These are phyloP conservation scores for Daldinia loculata DNA, from an alignment of 495 filamentous ascomycete genomes.

Conservation along the genomic window DNA sequence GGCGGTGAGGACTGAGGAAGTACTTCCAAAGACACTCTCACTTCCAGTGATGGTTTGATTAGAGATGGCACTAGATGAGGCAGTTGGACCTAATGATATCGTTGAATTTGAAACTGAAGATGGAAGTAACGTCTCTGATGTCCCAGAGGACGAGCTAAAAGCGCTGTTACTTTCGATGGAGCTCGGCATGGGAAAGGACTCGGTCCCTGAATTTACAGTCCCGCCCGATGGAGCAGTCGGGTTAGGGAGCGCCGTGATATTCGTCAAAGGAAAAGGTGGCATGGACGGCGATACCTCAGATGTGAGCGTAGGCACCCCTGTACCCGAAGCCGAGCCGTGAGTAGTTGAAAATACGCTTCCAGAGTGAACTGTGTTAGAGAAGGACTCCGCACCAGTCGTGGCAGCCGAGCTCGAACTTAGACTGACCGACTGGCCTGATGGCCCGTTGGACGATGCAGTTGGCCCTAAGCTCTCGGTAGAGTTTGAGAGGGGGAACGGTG, in stretches of 20 bases:
- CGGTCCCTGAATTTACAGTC: constrained; percentile 6
- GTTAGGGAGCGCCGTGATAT: constrained; percentile 32
- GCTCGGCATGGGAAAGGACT: not conserved
- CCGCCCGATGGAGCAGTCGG: constrained; percentile 28
- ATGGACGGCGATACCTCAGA: constrained; percentile 1
- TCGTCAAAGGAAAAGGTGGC: constrained; percentile 42
- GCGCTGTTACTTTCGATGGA: constrained; percentile 2
- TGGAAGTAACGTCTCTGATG: constrained; percentile 8
- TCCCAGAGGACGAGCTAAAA: not conserved
- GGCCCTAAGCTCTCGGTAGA: constrained; percentile 9
- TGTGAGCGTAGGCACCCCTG: not conserved
- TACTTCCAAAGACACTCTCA: constrained; percentile 20
- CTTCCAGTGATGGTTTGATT: constrained; percentile 14
- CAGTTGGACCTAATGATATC: not conserved
- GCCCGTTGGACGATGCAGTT: constrained; percentile 6
- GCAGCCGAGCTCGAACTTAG: not conserved
- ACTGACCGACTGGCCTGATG: constrained; percentile 3
- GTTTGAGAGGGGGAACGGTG: constrained; percentile 38
- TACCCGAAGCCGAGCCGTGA: constrained; percentile 25
- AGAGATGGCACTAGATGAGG: not conserved
- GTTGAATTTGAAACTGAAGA: constrained; percentile 20
- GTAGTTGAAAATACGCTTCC: constrained; percentile 7
- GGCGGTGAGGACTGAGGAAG: not conserved
- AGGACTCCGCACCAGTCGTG: constrained; percentile 22
- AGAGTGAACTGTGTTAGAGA: constrained; percentile 14